Conservation (phyloP, 148 eudicot genomes). For the Vaccinium macrocarpon region DNA sequence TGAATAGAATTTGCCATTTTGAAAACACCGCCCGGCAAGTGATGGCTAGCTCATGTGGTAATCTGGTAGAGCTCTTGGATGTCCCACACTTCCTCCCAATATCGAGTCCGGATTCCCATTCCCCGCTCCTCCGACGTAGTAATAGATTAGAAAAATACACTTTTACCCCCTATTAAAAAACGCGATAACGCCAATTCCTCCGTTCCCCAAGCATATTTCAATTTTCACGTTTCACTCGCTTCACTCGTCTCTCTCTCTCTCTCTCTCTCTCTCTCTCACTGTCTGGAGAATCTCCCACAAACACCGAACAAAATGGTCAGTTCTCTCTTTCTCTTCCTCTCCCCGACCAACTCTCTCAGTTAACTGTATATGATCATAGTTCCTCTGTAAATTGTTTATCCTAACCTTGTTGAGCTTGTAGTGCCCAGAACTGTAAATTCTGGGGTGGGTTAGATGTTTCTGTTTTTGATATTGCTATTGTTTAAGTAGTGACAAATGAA, state of each 20-base stretch:
- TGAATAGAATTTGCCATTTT: no score
- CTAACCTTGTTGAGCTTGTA: background rate
- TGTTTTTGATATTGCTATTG: background rate
- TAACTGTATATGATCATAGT: background rate
- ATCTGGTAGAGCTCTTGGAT: no score
- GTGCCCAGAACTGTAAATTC: background rate
- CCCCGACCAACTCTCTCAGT: background rate
- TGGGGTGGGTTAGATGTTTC: background rate
- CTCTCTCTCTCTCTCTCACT: background rate
- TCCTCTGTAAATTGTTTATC: background rate
- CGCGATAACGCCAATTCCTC: no score
- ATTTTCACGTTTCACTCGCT: no score
- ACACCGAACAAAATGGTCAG: slow-evolving; percentile 11
- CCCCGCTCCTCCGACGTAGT: no score
- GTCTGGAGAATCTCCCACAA: background rate
- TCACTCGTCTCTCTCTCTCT: background rate
- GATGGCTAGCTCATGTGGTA: no score
- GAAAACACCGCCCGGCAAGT: no score
- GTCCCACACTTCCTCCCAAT: no score
- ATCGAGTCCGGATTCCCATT: no score
- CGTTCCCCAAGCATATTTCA: no score
- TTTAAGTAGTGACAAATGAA: background rate
- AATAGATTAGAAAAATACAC: no score
- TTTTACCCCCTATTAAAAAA: no score
- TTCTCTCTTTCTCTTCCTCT: background rate